Percentiles rank a stretch among this genome's conserved stretches.
Conservation (phyloP, 495 filamentous ascomycete species). For the Saxispiralis lemnorum region DNA sequence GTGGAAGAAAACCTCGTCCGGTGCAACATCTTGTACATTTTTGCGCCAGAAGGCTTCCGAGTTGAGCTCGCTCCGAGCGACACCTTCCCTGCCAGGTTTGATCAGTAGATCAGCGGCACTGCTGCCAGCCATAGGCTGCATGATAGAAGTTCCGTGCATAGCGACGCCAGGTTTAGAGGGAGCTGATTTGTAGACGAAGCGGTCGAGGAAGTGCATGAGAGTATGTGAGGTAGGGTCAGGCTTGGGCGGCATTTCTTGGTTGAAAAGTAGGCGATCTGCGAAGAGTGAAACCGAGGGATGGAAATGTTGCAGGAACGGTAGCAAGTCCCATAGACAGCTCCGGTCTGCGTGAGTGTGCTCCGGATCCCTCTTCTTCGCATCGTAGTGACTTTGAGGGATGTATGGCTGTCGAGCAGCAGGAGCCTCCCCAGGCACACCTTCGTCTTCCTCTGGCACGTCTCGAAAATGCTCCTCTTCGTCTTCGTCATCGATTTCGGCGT, state of each 20-base stretch:
- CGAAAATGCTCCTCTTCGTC: slow-evolving; percentile 58
- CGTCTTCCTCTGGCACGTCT: slow-evolving; percentile 45
- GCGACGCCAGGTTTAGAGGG: slow-evolving; percentile 46
- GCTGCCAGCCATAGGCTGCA: slow-evolving; percentile 72
- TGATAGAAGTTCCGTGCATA: slow-evolving; percentile 65
- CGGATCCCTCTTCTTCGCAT: slow-evolving; percentile 78
- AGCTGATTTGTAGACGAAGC: slow-evolving; percentile 85
- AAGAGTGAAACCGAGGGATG: slow-evolving; percentile 92
- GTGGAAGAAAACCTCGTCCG: slow-evolving; percentile 96
- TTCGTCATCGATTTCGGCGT: slow-evolving; percentile 48
- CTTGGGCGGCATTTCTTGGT: slow-evolving; percentile 56
- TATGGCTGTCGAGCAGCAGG: slow-evolving; percentile 9
- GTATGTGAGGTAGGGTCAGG: slow-evolving; percentile 77
- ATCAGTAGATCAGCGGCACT: slow-evolving; percentile 46
- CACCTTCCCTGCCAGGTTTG: slow-evolving; percentile 27
- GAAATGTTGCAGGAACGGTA: slow-evolving; percentile 67
- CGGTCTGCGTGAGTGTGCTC: slow-evolving; percentile 77
- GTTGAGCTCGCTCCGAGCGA: slow-evolving; percentile 44
- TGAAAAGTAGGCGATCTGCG: slow-evolving; percentile 47
- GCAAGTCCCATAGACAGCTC: slow-evolving; percentile 83
- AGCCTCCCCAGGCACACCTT: slow-evolving; percentile 12
- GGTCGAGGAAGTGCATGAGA: slow-evolving; percentile 85
- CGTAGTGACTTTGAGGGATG: slow-evolving; percentile 33
- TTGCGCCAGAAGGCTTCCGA: slow-evolving; percentile 81
- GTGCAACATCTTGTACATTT: slow-evolving; percentile 66